A percentile compares a stretch with the other conserved stretches of the same genome.
Evolutionary conservation across 495 filamentous ascomycete genomes (phyloP).

Genomic region (Penicillium pulvis): DNA sequence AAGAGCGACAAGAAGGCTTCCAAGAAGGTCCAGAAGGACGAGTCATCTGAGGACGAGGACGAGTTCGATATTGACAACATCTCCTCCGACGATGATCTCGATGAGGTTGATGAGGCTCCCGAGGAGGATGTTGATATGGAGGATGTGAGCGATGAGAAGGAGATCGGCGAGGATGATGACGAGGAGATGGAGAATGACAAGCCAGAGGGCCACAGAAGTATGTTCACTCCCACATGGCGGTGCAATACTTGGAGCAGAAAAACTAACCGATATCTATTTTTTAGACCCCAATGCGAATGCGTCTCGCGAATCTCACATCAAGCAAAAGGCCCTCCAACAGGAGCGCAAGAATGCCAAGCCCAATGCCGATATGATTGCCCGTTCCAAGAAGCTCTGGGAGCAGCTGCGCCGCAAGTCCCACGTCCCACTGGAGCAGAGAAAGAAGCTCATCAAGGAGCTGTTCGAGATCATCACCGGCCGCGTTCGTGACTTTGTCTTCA

Average conservation of each 20-base stretch:
- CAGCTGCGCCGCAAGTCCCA: conserved; percentile 87
- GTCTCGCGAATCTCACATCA: conserved; percentile 85
- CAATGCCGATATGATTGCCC: conserved; percentile 82
- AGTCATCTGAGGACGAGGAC: conserved; percentile 37
- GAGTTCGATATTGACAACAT: conserved; percentile 49
- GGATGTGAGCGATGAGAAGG: conserved; percentile 32
- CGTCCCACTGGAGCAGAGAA: conserved; percentile 80
- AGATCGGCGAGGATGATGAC: conserved; percentile 32
- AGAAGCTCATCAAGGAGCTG: conserved; percentile 82
- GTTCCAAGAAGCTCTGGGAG: conserved; percentile 97
- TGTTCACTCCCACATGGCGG: conserved; percentile 5
- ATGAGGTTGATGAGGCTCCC: conserved; percentile 29
- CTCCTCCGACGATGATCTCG: conserved; percentile 39
- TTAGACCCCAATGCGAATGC: conserved; percentile 17
- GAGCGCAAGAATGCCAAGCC: conserved; percentile 93
- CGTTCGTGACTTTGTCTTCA: conserved; percentile 94
- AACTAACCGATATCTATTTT: neutral
- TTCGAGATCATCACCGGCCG: conserved; percentile 87
- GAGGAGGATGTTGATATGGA: conserved; percentile 43
- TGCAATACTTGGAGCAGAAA: conserved; percentile 1
- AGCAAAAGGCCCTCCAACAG: conserved; percentile 84
- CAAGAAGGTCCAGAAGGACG: conserved; percentile 34
- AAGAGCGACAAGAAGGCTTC: conserved; percentile 38
- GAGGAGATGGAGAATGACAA: conserved; percentile 22
- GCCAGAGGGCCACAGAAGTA: conserved; percentile 32